Conservation (phyloP, 805 yeast species). For the Suhomyces xylopsoci region DNA sequence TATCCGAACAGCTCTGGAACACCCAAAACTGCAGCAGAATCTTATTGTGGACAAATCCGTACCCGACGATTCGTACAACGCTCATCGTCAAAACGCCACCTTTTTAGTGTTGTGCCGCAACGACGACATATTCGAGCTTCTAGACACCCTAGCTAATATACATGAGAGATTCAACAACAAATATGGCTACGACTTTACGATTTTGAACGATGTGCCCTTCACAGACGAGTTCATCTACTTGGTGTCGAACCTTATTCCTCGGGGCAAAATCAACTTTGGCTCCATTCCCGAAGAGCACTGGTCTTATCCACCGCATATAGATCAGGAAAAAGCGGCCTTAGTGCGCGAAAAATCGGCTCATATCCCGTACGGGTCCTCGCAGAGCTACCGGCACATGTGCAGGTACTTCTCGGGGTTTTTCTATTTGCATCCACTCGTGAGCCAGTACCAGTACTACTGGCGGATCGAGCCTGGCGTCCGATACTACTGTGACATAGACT, state of each 20-base stretch:
- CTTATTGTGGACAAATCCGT: conserved; percentile 5
- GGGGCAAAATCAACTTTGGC: conserved; percentile 60
- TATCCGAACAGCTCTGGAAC: background rate
- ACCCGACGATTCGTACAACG: background rate
- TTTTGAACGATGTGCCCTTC: conserved; percentile 70
- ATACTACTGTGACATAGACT: conserved; percentile 65
- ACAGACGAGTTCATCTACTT: conserved; percentile 56
- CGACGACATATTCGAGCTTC: conserved; percentile 53
- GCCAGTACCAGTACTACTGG: conserved; percentile 71
- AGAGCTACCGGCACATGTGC: conserved; percentile 81
- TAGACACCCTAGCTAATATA: conserved; percentile 63
- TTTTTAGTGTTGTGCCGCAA: conserved; percentile 71
- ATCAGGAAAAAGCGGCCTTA: conserved; percentile 39
- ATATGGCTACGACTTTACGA: conserved; percentile 77
- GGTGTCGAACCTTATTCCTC: conserved; percentile 64
- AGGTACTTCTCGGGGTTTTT: conserved; percentile 68
- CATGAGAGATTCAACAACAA: conserved; percentile 83
- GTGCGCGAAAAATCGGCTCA: conserved; percentile 48
- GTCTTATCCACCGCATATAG: conserved; percentile 59
- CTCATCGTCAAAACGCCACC: conserved; percentile 53
- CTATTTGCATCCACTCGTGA: conserved; percentile 59
- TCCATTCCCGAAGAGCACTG: conserved; percentile 46
- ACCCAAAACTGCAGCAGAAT: background rate
- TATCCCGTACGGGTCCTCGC: conserved; percentile 58
- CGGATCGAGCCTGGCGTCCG: conserved; percentile 73